Evolutionary conservation across 441 rosid genomes (phyloP), one percentile per base, ranked within the genome.

Genomic region (Hura crepitans): DNA sequence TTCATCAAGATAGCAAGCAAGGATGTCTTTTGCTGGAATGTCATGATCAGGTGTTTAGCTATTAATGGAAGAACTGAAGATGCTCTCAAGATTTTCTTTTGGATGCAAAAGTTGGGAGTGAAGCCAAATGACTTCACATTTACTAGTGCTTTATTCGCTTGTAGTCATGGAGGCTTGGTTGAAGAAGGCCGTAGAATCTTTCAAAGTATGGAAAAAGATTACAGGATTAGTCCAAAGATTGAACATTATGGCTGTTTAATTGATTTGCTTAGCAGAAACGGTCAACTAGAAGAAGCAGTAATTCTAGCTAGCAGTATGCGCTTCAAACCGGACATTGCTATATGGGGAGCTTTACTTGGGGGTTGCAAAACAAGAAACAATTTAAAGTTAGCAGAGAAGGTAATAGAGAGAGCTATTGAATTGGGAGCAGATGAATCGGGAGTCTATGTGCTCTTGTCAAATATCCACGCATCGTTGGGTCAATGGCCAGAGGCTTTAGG

Each of bases 11-110:
- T 78, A 17, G 72, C 66, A 28, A 70, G 53, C 61, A 74, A 69
- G 58, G 84, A 81, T 57, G 65, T 68, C 1, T 78, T 81, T 66
- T 64, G 78, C 70, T 81, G 82, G 79, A 81, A 78, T 65, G 82
- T 76, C 25, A 76, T 76, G 80, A 76, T 81, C 65, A 75, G 57
- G 55, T 74, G 77, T 47, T 51, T 81, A 43, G 80, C 82, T n/a
- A 62, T 75, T 33, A 61, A 75, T 68, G 82, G 84, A 39, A 76
- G 77, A 67, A 51, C 71, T 4, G 72, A 71, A 69, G 80, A 74
- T 43, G 74, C 82, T 1, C 18, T 78, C 37, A 74, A 58, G 28
- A 17, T 81, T 25, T 78, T 73, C 75, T 46, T 15, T 35, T 13
- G 35, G 73, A 76, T 78, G 74, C 74, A n/a, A 30, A 73, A 71